A percentile compares a stretch with the other conserved stretches of the same genome.
Evolutionary conservation across 495 filamentous ascomycete genomes (phyloP).

Genomic region (Gamarada debralockiae): DNA sequence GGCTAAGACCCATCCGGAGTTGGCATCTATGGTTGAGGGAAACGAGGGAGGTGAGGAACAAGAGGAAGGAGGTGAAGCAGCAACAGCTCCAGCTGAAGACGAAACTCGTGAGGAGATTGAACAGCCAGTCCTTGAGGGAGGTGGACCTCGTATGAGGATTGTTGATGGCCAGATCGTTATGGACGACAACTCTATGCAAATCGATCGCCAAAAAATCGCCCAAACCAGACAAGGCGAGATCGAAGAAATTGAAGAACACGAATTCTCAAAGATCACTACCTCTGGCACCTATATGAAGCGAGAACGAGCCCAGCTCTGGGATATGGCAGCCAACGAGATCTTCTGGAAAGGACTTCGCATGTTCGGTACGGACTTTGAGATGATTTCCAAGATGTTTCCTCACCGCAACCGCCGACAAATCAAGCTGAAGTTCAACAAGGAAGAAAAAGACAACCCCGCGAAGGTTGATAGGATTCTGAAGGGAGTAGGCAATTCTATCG

Average conservation of each 20-base stretch:
- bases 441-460: slow-evolving; percentile 72
- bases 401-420: slow-evolving; percentile 71
- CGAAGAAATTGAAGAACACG: slow-evolving; percentile 75
- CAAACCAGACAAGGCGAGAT: slow-evolving; percentile 48
- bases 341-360: slow-evolving; percentile 82
- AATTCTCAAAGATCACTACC: slow-evolving; percentile 74
- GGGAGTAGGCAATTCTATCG: slow-evolving; percentile 52
- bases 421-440: slow-evolving; percentile 89
- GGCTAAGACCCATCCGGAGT: slow-evolving; percentile 30
- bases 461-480: slow-evolving; percentile 67
- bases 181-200: slow-evolving; percentile 69
- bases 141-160: slow-evolving; percentile 56
- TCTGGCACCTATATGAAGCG: slow-evolving; percentile 68
- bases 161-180: slow-evolving; percentile 83
- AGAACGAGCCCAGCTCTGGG: slow-evolving; percentile 71
- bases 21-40: slow-evolving; percentile 15
- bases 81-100: slow-evolving; percentile 11
- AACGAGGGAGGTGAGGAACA: slow-evolving; percentile 7
- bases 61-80: slow-evolving; percentile 5
- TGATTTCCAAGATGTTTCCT: slow-evolving; percentile 80
- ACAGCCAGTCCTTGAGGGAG: background rate
- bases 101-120: slow-evolving; percentile 12
- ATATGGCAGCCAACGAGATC: slow-evolving; percentile 67
- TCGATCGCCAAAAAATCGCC: slow-evolving; percentile 74
- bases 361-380: slow-evolving; percentile 92